Base-by-base conservation (phyloP, 2,329 filamentous ascomycete species). In the Bipolaris zeicola region DNA sequence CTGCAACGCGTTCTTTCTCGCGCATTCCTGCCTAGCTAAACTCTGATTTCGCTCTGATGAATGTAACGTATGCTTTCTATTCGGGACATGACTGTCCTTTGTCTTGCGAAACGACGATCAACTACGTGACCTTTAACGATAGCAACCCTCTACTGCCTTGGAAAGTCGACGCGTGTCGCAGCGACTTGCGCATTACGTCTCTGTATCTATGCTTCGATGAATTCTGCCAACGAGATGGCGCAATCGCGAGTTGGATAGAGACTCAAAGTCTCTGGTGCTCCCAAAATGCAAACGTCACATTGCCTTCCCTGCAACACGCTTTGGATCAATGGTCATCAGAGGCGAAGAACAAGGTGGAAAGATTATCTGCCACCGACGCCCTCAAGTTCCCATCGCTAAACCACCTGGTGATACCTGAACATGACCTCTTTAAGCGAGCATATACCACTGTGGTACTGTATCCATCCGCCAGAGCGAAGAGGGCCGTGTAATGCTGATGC, bases 91-190 rank as follows among this genome's bases (percentile, higher is more conserved):
- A 61, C 50, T 75, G 72, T 48, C 71, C 71, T 37, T 55, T 60
- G 41, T 67, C 66, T 33, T 75, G 72, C 60, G 66, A 71, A 18
- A 66, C 71, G 5, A 64, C 55, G 1, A 50, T 73, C 41, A 65
- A 66, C 41, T 73, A 72, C 46, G 65, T 63, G 31, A 67, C 65
- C 11, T 75, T 73, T 60, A 72, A 72, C 55, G 72, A 75, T 52
- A 73, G 69, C 11, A 58, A 65, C 43, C 45, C 62, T 34, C 65
- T 56, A 47, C 52, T 66, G 28, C 67, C 69, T 33, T 67, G 64
- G 46, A 71, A 71, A 55, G 60, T 64, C 28, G 63, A 60, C 24
- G 57, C 61, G 37, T 75, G 72, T 61, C 62, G 62, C 41, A 73
- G 72, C 49, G 38, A 54, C 8, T 52, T 71, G 5, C 62, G 64